phyloP scores from a whole-genome alignment of 768 basidiomycete species.

The Leucogyrophana mollusca region DNA sequence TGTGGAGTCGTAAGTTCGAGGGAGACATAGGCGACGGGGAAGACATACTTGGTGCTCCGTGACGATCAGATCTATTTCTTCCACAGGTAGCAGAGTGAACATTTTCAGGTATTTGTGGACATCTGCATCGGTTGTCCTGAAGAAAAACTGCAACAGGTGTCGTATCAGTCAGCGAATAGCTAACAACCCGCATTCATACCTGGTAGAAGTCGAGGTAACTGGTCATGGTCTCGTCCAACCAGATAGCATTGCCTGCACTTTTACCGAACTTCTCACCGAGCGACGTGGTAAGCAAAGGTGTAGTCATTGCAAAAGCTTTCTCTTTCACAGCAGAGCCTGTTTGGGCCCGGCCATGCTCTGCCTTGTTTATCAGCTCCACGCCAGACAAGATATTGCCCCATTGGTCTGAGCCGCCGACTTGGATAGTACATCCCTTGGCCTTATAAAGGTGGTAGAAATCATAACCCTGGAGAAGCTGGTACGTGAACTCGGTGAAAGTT shows the following conservation, averaged over 20 bases:
- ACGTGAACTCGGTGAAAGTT: constrained; percentile 98
- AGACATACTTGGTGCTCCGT: constrained; percentile 52
- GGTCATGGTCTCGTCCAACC: constrained; percentile 78
- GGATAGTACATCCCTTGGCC: constrained; percentile 70
- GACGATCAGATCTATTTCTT: constrained; percentile 57
- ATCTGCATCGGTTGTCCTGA: constrained; percentile 77
- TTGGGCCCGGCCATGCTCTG: constrained; percentile 16
- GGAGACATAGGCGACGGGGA: background rate
- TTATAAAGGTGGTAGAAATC: constrained; percentile 83
- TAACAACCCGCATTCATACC: constrained; percentile 38
- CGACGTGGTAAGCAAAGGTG: constrained; percentile 88
- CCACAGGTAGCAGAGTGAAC: constrained; percentile 72
- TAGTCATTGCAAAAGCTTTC: constrained; percentile 81
- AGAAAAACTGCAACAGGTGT: constrained; percentile 68
- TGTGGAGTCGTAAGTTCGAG: constrained; percentile 9
- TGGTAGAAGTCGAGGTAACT: constrained; percentile 95
- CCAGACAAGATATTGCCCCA: constrained; percentile 98
- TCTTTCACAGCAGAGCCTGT: constrained; percentile 13
- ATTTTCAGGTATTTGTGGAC: constrained; percentile 77
- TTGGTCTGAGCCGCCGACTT: constrained; percentile 96
- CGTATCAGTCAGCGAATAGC: background rate
- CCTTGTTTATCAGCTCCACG: constrained; percentile 80
- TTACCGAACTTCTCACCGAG: constrained; percentile 97
- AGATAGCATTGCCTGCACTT: constrained; percentile 93
- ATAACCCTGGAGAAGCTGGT: constrained; percentile 95